Evolutionary conservation across 768 basidiomycete species (phyloP).

Genomic region (Leccinum incarnatum): DNA sequence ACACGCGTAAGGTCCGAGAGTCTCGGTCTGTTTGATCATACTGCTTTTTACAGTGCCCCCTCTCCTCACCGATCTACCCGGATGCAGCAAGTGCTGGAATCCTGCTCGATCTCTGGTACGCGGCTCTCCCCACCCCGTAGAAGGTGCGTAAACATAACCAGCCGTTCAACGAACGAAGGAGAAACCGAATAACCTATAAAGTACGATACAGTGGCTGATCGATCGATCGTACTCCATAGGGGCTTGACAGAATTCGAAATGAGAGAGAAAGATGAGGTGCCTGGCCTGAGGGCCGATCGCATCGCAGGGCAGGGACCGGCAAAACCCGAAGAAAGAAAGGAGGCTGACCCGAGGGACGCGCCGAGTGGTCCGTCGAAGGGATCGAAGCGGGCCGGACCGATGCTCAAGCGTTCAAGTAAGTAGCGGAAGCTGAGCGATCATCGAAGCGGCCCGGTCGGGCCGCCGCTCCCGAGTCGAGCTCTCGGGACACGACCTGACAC

Average conservation of each 20-base stretch:
- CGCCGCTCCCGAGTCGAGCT: neutral
- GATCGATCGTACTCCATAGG: too few species aligned
- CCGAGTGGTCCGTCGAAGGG: too few species aligned
- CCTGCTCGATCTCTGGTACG: neutral
- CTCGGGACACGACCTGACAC: too few species aligned
- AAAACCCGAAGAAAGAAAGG: neutral
- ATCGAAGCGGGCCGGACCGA: neutral
- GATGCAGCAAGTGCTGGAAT: neutral
- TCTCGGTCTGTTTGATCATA: neutral
- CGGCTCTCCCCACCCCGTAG: neutral
- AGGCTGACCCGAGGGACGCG: too few species aligned
- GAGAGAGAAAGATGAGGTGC: neutral
- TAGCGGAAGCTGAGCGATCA: neutral
- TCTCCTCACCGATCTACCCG: neutral
- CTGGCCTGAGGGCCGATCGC: neutral
- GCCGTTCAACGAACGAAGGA: neutral
- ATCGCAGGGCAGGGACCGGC: neutral
- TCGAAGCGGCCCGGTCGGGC: neutral
- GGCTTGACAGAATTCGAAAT: too few species aligned
- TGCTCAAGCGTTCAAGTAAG: too few species aligned
- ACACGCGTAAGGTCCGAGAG: conserved; percentile 40
- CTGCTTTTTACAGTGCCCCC: neutral
- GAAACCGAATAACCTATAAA: too few species aligned
- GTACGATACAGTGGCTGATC: too few species aligned
- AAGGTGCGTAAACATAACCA: neutral